Conservation (phyloP, 2,329 filamentous ascomycete genomes). For the Cladosporium sp. region DNA sequence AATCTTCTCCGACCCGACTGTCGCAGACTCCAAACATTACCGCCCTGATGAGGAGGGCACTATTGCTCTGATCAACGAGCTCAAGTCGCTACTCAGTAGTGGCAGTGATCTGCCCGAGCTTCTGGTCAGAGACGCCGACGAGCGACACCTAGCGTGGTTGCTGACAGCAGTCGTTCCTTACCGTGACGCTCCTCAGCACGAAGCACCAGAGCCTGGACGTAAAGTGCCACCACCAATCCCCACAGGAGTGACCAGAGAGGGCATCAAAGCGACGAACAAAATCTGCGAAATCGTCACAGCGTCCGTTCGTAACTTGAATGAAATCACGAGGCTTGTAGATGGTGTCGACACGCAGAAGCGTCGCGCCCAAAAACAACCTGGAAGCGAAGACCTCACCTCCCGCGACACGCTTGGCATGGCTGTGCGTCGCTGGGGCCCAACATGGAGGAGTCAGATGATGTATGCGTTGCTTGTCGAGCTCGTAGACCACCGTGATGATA, state of each 20-base stretch:
- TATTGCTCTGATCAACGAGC: slow-evolving; percentile 63
- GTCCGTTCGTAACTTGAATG: slow-evolving; percentile 61
- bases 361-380: slow-evolving; percentile 49
- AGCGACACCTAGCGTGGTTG: slow-evolving; percentile 74
- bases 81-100: slow-evolving; percentile 55
- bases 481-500: slow-evolving; percentile 42
- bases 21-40: slow-evolving; percentile 50
- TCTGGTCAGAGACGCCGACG: slow-evolving; percentile 64
- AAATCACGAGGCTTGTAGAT: slow-evolving; percentile 66
- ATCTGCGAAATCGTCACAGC: slow-evolving; percentile 67
- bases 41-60: slow-evolving; percentile 63
- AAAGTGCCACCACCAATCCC: slow-evolving; percentile 62
- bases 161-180: slow-evolving; percentile 76
- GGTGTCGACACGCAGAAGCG: slow-evolving; percentile 51
- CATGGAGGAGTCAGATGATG: slow-evolving; percentile 72
- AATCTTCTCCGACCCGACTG: slow-evolving; percentile 70
- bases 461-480: slow-evolving; percentile 69
- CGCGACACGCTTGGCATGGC: slow-evolving; percentile 72
- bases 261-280: slow-evolving; percentile 78
- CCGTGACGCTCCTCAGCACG: slow-evolving; percentile 53
- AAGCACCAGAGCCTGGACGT: slow-evolving; percentile 44
- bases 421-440: slow-evolving; percentile 70
- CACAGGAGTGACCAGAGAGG: slow-evolving; percentile 69
- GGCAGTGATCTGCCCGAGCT: slow-evolving; percentile 27
- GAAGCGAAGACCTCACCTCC: slow-evolving; percentile 43